Base-by-base conservation (phyloP, 495 filamentous ascomycete genomes). In the Amorphotheca resinae region DNA sequence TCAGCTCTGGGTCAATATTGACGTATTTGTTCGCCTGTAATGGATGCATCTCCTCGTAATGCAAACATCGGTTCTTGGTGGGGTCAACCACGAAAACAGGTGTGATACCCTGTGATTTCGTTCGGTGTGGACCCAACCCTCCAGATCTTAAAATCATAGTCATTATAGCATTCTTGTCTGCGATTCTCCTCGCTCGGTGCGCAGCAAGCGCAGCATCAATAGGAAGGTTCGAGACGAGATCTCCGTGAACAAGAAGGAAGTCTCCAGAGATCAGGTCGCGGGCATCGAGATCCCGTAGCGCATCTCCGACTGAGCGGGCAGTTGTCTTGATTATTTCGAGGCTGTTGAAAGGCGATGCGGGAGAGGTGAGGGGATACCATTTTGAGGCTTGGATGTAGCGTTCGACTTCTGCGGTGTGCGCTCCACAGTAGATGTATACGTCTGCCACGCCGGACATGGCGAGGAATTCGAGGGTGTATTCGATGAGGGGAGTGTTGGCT, bases 81-180 rank as follows among this genome's bases (percentile, higher is more conserved):
- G 85, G 79, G 50, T 95, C 87, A 47, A 95, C 69, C 16, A 93
- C 75, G 57, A 95, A 99, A 5, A 87, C 73, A 0, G 88, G 89
- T 11, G 72, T 77, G 44, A 81, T 72, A 1, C 77, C 75, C 28
- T 80, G 73, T 1, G 77, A 67, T 62, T 84, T 87, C 22, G 81
- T 84, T 15, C 82, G 68, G 60, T 94, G 85, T 21, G 58, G 49
- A 16, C 63, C 66, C 1, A 67, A 63, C n/a, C 84, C 84, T 2
- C 78, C 83, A 61, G 87, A 76, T 36, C 84, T 73, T 39, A 96
- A 64, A 17, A 99, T 70, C 77, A 96, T 87, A 18, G 91, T 99
- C 93, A 99, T 99, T 63, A 95, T 95, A 11, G 89, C 86, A 58
- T 94, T 87, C 56, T 91, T 89, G 63, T 93, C 84, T 38, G 75